Conservation (phyloP, 768 basidiomycete genomes). For the Pleurotus eryngii region DNA sequence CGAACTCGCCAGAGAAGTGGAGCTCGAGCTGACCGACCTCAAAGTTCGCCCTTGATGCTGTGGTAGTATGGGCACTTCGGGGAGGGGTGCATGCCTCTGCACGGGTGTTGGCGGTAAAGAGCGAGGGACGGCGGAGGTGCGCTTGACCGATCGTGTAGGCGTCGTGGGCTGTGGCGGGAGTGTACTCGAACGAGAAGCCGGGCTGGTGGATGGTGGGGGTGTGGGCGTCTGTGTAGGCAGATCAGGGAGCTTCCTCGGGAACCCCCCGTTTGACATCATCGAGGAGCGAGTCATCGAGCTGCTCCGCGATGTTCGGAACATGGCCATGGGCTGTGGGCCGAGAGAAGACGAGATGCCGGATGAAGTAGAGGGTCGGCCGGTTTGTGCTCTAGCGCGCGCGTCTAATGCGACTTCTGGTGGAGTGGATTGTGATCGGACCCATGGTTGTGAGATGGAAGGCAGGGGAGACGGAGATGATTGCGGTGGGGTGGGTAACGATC, state of each 20-base stretch:
- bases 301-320: neutral
- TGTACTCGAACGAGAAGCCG: neutral
- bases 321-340: too few relatives aligned
- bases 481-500: constrained; percentile 1
- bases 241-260: constrained; percentile 1
- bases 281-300: neutral
- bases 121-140: constrained; percentile 1
- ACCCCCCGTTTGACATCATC: constrained; percentile 4
- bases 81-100: neutral
- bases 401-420: neutral
- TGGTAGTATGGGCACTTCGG: neutral
- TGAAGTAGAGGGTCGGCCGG: neutral
- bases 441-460: neutral
- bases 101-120: constrained; percentile 1
- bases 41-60: neutral
- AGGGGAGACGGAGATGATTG: constrained; percentile 1
- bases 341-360: neutral
- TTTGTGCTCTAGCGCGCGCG: neutral
- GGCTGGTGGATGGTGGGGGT: constrained; percentile 2
- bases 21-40: neutral
- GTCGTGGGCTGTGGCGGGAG: neutral
- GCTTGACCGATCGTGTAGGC: neutral
- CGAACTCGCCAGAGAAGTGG: neutral
- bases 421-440: neutral
- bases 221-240: constrained; percentile 1